These are phyloP conservation scores for Aspergillus novoparasiticus DNA, from an alignment of 2,329 filamentous ascomycete species.

Conservation along the genomic window DNA sequence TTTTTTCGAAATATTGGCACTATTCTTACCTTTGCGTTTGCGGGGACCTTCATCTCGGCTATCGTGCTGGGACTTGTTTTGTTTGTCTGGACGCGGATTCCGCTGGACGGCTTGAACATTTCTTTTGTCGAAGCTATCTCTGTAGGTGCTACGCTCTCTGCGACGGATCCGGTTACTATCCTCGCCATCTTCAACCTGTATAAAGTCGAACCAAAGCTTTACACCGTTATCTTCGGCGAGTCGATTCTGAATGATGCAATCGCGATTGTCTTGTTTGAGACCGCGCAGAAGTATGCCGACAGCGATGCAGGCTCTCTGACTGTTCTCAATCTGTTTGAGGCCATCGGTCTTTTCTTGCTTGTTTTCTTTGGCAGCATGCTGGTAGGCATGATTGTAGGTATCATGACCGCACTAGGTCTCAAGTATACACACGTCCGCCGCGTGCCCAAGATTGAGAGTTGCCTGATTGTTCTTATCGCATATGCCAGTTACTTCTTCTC, in stretches of 20 bases:
- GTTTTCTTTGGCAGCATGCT: slow-evolving; percentile 94
- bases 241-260: slow-evolving; percentile 98
- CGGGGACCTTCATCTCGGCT: slow-evolving; percentile 94
- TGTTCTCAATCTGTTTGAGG: slow-evolving; percentile 82
- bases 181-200: slow-evolving; percentile 98
- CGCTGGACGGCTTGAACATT: slow-evolving; percentile 81
- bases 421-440: slow-evolving; percentile 94
- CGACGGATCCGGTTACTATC: slow-evolving; percentile 96
- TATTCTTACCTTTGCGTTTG: slow-evolving; percentile 96
- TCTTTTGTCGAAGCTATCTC: slow-evolving; percentile 95
- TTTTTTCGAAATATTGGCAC: slow-evolving; percentile 98
- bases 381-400: slow-evolving; percentile 84
- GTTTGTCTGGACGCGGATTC: slow-evolving; percentile 84
- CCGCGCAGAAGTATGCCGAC: slow-evolving; percentile 87
- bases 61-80: slow-evolving; percentile 89
- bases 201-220: slow-evolving; percentile 97
- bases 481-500: slow-evolving; percentile 98
- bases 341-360: slow-evolving; percentile 89
- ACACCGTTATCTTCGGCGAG: slow-evolving; percentile 98
- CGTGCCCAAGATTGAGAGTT: slow-evolving; percentile 96
- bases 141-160: slow-evolving; percentile 92
- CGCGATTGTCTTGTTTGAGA: slow-evolving; percentile 97
- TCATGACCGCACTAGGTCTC: slow-evolving; percentile 81
- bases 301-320: slow-evolving; percentile 70
- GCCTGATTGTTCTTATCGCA: slow-evolving; percentile 86